Percentiles rank a stretch among this genome's conserved stretches.
Evolutionary conservation across 1,284 basidiomycete species (phyloP).

Genomic region (Ceratobasidium sp.): DNA sequence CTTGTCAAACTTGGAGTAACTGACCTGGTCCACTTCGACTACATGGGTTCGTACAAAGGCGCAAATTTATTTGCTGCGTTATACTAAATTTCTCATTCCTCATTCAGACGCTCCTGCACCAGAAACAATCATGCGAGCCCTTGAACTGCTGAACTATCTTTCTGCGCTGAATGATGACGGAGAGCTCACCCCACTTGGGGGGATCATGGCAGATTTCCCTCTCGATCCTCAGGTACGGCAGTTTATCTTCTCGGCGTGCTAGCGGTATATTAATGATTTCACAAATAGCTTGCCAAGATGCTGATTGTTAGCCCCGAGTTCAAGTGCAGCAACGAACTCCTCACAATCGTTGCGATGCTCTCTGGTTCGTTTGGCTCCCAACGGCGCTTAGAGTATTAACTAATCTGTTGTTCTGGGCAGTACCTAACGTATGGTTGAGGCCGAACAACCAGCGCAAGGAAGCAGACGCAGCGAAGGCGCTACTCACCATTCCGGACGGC

Average conservation of each 20-base stretch:
- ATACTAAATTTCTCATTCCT: no score
- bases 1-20: slow-evolving; percentile 94
- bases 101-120: slow-evolving; percentile 94
- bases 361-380: slow-evolving; percentile 69
- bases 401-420: slow-evolving; percentile 59
- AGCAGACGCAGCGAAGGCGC: slow-evolving; percentile 91
- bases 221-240: slow-evolving; percentile 88
- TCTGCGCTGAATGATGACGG: slow-evolving; percentile 96
- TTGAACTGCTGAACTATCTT: slow-evolving; percentile 95
- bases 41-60: slow-evolving; percentile 78
- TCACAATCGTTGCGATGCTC: slow-evolving; percentile 96
- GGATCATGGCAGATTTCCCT: slow-evolving; percentile 98
- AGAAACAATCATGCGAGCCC: slow-evolving; percentile 97
- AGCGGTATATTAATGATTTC: not conserved
- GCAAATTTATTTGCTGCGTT: no score
- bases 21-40: slow-evolving; percentile 93
- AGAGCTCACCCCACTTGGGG: slow-evolving; percentile 87
- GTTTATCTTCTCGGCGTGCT: not conserved
- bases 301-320: slow-evolving; percentile 95
- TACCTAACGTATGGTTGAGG: slow-evolving; percentile 94
- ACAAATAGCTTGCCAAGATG: slow-evolving; percentile 85
- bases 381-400: not conserved
- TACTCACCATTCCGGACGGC: slow-evolving; percentile 92
- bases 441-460: slow-evolving; percentile 90
- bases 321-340: slow-evolving; percentile 94